Evolutionary conservation across 495 filamentous ascomycete species (phyloP), one percentile per base, ranked within the genome.

Genomic region (Neurospora cerealis): DNA sequence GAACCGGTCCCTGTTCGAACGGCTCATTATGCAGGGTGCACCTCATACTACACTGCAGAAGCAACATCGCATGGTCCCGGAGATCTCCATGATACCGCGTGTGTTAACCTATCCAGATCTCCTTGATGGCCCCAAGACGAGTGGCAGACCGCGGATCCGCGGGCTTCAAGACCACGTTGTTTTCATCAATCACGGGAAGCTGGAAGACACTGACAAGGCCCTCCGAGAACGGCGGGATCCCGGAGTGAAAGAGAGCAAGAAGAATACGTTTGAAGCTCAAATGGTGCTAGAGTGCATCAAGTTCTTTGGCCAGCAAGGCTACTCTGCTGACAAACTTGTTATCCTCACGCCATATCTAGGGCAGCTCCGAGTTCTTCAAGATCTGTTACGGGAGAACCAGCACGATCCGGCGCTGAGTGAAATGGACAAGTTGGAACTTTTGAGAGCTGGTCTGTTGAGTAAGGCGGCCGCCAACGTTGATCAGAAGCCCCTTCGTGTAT

Each of bases 231-330:
- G 84, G 17, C 79, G 83, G 4, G 90, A 93, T 69, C 82, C 83
- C 36, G 80, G 77, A 0, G 73, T 84, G 1, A 85, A 83, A 41
- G 80, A 83, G 7, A 88, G 85, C 76, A 92, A 91, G 77, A 85
- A 87, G 69, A 96, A 95, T 74, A 4, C 72, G 0, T 94, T 89
- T 71, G 93, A 95, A 75, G 92, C 82, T 0, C 80, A 91, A 3
- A 89, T 95, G 82, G 85, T 91, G 0, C 76, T 94, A 69, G 90
- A 88, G 72, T 88, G 86, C 76, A 89, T 94, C 13, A 86, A 87
- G 32, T 94, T 94, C 80, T 82, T 95, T 4, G 91, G 85, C 1
- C 92, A 93, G 75, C 92, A 95, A 75, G 92, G 92, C 0, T 96
- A 95, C 75, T 85, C 86, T 3, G 89, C 89, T 0, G 84, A 90